These are phyloP conservation scores for Flaveria robusta DNA, from an alignment of 129 eudicot genomes.

Conservation along the genomic window DNA sequence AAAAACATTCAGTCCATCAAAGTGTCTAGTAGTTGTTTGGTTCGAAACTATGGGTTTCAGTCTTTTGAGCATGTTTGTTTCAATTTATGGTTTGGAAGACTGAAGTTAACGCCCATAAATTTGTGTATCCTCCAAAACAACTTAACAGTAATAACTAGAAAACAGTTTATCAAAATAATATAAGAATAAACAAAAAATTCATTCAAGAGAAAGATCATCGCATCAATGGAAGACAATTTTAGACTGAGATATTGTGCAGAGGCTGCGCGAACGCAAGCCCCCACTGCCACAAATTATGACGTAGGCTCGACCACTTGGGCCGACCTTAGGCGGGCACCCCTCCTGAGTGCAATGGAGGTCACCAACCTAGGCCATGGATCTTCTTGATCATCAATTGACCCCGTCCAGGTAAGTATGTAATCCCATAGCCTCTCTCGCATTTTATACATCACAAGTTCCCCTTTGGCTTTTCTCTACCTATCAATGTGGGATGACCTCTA, in stretches of 20 bases:
- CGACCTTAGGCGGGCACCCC: constrained; percentile 58
- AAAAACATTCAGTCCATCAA: too few species aligned
- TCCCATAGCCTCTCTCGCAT: background rate
- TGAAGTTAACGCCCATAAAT: too few species aligned
- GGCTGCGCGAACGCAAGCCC: constrained; percentile 7
- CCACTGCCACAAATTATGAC: constrained; percentile 49
- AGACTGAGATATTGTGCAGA: background rate
- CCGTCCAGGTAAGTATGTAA: constrained; percentile 27
- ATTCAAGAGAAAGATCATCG: too few species aligned
- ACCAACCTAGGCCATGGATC: constrained; percentile 29
- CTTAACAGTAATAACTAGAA: too few species aligned
- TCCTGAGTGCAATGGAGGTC: constrained; percentile 33
- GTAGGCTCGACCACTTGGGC: constrained; percentile 55
- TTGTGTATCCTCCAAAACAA: too few species aligned
- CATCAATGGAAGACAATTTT: too few species aligned
- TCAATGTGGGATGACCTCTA: background rate
- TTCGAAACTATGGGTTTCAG: too few species aligned
- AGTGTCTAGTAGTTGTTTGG: too few species aligned
- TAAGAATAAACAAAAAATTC: too few species aligned
- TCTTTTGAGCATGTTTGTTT: too few species aligned
- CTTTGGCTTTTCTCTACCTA: background rate
- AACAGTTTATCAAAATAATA: too few species aligned
- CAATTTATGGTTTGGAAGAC: too few species aligned
- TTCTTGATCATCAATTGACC: constrained; percentile 32
- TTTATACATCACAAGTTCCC: background rate